Conservation (phyloP, 306 rosid species). For the Potentilla sterilis region DNA sequence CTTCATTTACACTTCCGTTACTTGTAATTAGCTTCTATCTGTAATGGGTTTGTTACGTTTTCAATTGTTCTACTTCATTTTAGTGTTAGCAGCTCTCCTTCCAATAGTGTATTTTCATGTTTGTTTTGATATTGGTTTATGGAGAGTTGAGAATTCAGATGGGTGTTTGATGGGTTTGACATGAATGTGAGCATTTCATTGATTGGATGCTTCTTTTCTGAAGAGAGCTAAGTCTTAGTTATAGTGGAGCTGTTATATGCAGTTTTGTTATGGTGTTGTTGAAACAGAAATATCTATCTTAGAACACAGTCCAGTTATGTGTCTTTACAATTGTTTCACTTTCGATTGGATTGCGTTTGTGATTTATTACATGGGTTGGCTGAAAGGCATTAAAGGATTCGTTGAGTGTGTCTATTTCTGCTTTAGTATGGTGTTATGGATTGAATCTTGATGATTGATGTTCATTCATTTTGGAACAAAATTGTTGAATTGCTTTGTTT, state of each 20-base stretch:
- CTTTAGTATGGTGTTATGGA: background rate
- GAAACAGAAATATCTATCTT: constrained; percentile 7
- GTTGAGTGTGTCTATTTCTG: background rate
- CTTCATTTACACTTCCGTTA: background rate
- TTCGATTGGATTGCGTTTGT: background rate
- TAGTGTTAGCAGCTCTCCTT: background rate
- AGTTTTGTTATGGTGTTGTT: background rate
- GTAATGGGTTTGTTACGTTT: background rate
- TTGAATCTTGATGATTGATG: background rate
- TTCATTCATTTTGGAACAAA: background rate
- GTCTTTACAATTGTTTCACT: background rate
- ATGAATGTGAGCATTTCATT: background rate
- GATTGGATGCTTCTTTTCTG: background rate
- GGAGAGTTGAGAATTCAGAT: background rate
- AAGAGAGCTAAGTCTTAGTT: background rate
- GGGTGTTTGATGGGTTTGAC: constrained; percentile 5
- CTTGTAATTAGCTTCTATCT: constrained; percentile 3
- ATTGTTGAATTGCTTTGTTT: background rate
- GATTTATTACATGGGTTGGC: background rate
- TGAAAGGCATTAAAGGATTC: background rate
- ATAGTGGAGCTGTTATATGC: background rate
- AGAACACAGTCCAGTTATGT: background rate
- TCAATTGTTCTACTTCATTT: background rate
- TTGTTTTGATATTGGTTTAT: background rate
- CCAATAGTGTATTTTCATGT: background rate